Conservation (phyloP, 208 protist genomes). For the Wallacemonas sp. region DNA sequence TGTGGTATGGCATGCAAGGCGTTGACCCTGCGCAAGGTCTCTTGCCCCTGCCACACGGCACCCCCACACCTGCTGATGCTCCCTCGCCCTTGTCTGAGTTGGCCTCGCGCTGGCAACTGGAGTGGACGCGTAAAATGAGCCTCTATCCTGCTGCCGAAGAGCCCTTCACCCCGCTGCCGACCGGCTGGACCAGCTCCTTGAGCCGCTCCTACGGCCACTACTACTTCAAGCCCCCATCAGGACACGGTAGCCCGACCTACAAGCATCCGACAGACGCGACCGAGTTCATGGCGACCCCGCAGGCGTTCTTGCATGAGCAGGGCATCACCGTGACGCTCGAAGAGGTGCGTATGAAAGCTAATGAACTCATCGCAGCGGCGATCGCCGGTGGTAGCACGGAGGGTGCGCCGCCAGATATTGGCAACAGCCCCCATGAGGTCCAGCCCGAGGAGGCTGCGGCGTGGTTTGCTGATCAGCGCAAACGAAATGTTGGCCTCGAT, state of each 20-base stretch:
- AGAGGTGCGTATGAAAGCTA: slow-evolving; percentile 17
- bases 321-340: slow-evolving; percentile 18
- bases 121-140: slow-evolving; percentile 63
- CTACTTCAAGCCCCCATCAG: slow-evolving; percentile 50
- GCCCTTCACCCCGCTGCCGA: slow-evolving; percentile 64
- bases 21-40: background rate
- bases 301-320: slow-evolving; percentile 60
- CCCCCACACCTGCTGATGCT: background rate
- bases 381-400: background rate
- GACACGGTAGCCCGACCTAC: slow-evolving; percentile 34
- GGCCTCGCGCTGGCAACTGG: slow-evolving; percentile 38
- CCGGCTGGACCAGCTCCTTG: slow-evolving; percentile 51
- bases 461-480: slow-evolving; percentile 73
- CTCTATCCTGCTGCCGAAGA: slow-evolving; percentile 56
- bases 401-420: background rate
- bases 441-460: slow-evolving; percentile 25
- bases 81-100: background rate
- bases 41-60: background rate
- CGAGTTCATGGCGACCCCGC: slow-evolving; percentile 71
- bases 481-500: slow-evolving; percentile 61
- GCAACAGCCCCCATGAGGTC: background rate
- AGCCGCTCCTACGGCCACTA: slow-evolving; percentile 71
- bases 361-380: background rate
- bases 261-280: slow-evolving; percentile 60
- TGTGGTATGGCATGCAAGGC: background rate